Conservation (phyloP, 306 rosid genomes). For the Castanea crenata region DNA sequence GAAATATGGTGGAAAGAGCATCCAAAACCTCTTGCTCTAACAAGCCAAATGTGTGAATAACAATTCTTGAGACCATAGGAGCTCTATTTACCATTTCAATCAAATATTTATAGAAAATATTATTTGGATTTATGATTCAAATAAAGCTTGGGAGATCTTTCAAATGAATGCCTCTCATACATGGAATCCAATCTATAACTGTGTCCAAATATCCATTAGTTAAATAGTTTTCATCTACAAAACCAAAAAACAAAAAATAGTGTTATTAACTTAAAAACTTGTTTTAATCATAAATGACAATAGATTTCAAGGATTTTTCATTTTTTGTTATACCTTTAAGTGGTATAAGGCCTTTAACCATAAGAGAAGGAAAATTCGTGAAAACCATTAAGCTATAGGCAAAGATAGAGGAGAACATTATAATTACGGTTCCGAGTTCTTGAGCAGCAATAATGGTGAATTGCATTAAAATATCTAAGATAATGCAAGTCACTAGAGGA, state of each 20-base stretch:
- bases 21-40: constrained; percentile 7
- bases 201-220: constrained; percentile 2
- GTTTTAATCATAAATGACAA: too few species aligned
- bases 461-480: background rate
- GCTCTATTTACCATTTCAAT: background rate
- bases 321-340: background rate
- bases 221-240: constrained; percentile 3
- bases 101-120: background rate
- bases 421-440: background rate
- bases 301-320: too few species aligned
- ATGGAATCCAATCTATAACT: background rate
- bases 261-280: too few species aligned
- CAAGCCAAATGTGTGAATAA: background rate
- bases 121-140: background rate
- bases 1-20: background rate
- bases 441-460: background rate
- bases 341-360: background rate
- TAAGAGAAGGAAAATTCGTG: background rate
- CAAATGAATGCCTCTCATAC: too few species aligned
- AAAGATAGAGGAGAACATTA: background rate
- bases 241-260: too few species aligned
- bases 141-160: too few species aligned
- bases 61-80: background rate
- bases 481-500: background rate
- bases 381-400: too few species aligned